phyloP scores from a whole-genome alignment of 257 asterid species.

The Oldenlandia corymbosa region DNA sequence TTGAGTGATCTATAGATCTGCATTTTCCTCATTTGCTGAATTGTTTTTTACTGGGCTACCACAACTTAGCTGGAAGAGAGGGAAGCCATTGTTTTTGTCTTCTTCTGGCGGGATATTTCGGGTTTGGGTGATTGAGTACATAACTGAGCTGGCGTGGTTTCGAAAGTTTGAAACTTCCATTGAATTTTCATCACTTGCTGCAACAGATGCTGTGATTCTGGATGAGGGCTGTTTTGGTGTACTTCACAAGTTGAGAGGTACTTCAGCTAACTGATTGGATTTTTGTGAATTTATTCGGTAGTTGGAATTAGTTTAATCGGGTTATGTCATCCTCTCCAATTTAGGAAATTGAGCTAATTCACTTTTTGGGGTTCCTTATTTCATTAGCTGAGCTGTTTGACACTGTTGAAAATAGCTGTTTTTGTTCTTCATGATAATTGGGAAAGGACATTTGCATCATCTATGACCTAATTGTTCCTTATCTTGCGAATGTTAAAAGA shows the following conservation, averaged over 20 bases:
- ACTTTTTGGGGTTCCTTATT: constrained; percentile 8
- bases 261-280: background rate
- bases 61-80: too few species aligned
- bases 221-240: background rate
- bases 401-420: background rate
- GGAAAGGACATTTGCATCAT: background rate
- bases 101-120: constrained; percentile 5
- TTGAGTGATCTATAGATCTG: constrained; percentile 28
- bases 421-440: background rate
- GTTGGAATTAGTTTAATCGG: background rate
- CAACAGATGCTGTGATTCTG: background rate
- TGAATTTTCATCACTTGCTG: constrained; percentile 12
- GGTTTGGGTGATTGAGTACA: background rate
- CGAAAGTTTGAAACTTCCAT: constrained; percentile 12
- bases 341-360: background rate
- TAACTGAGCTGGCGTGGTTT: constrained; percentile 10
- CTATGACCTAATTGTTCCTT: background rate
- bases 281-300: constrained; percentile 5
- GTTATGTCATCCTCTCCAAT: background rate
- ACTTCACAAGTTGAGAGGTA: constrained; percentile 13
- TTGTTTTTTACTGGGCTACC: constrained; percentile 13
- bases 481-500: background rate
- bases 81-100: constrained; percentile 12
- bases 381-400: constrained; percentile 4
- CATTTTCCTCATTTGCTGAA: constrained; percentile 22